These are phyloP conservation scores for Eruca vesicaria DNA, from an alignment of 441 rosid species.

Conservation along the genomic window DNA sequence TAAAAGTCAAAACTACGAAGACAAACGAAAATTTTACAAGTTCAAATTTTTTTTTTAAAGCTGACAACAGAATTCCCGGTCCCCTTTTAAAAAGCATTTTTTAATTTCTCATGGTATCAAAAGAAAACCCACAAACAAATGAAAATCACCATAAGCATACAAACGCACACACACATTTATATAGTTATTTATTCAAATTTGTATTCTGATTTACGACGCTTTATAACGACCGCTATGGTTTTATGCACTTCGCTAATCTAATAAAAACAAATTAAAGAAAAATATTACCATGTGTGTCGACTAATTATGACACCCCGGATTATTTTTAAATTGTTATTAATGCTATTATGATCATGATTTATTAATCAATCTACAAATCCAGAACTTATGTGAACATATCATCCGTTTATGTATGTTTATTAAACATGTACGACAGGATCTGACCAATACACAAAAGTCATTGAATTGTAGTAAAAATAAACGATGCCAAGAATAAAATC, in stretches of 20 bases:
- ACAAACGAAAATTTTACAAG: background rate
- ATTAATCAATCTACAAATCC: background rate
- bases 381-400: slow-evolving; percentile 5
- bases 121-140: background rate
- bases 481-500: slow-evolving; percentile 11
- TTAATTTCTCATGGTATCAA: background rate
- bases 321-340: background rate
- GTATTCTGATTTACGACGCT: background rate
- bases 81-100: background rate
- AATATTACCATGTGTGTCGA: background rate
- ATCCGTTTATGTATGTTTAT: background rate
- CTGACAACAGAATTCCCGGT: slow-evolving; percentile 15
- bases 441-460: slow-evolving; percentile 1
- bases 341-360: background rate
- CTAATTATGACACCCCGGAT: background rate
- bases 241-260: background rate
- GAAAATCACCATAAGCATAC: background rate
- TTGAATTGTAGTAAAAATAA: background rate
- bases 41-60: background rate
- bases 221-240: slow-evolving; percentile 6
- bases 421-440: background rate
- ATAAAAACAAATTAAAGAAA: background rate
- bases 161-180: background rate
- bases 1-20: slow-evolving; percentile 26
- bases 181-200: background rate